Evolutionary conservation across 2,329 filamentous ascomycete genomes (phyloP).

Genomic region (Aspergillus luchuensis): DNA sequence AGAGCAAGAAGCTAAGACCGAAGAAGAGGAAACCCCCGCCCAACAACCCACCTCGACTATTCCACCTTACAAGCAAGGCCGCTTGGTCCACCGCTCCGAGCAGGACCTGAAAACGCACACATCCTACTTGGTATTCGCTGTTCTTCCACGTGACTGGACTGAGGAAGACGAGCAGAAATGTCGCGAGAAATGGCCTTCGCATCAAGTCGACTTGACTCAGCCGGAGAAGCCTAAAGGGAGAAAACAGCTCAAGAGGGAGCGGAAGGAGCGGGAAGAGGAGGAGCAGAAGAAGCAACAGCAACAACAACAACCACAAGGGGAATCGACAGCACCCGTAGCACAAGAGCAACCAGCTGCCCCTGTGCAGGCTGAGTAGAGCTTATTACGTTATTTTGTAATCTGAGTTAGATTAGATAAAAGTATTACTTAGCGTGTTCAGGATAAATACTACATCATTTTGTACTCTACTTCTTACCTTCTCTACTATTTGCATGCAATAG

Average conservation of each 20-base stretch:
- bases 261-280: conserved; percentile 16
- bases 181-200: conserved; percentile 65
- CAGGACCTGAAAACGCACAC: conserved; percentile 93
- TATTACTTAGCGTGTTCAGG: not conserved
- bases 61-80: conserved; percentile 72
- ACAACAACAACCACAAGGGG: conserved; percentile 2
- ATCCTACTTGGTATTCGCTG: conserved; percentile 92
- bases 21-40: conserved; percentile 19
- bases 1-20: conserved; percentile 32
- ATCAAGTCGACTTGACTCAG: conserved; percentile 47
- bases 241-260: conserved; percentile 44
- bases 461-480: not conserved
- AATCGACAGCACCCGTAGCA: not conserved
- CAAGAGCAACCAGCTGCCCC: conserved; percentile 7
- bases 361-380: conserved; percentile 6
- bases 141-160: conserved; percentile 83
- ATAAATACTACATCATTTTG: not conserved
- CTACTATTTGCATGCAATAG: too few species aligned
- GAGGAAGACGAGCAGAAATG: conserved; percentile 76
- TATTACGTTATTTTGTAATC: not conserved
- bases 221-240: conserved; percentile 36
- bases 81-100: conserved; percentile 78
- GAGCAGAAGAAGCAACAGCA: conserved; percentile 15
- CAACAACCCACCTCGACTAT: conserved; percentile 16
- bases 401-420: not conserved